Evolutionary conservation across 805 yeast genomes (phyloP), one percentile per base, ranked within the genome.

Genomic region (Kodamaea neixiangensis): DNA sequence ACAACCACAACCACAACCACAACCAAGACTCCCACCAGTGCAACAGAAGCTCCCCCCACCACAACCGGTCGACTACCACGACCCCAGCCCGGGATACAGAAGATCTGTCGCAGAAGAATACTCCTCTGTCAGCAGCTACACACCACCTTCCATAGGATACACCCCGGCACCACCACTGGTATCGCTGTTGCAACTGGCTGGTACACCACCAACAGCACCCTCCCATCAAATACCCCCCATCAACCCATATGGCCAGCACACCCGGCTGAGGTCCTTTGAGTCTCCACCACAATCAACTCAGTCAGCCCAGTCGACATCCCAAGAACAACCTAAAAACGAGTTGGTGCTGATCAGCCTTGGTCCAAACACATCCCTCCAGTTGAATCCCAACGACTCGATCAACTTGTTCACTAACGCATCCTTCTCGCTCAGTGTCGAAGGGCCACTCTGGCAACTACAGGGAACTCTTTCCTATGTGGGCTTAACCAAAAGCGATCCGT

Each of bases 391-490:
- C 35, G 77, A 74, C 54, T 55, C 65, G 3, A 63, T 74, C 33
- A 59, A 62, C n/a, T 50, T 66, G 0, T 71, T 72, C 43, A 53
- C 68, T 17, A 62, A 65, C 48, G 74, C 78, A 5, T 69, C 72
- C 44, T 60, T 44, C 49, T 65, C 77, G 0, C 52, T 73, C 17
- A 57, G 62, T 43, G 61, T 72, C 4, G 77, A 73, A 47, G 77
- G 78, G 7, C 61, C 65, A 1, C 52, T 54, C 19, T 66, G 76
- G 68, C 77, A 73, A 53, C 68, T 65, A 44, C 76, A 72, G 43
- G 79, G 79, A 1, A 61, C 65, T 6, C 47, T 73, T 17, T 69
- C 77, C 1, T 73, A 70, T 44, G 63, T 71, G 20, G 78, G 77
- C 3, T 54, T 73, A 29, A 67, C 75, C 4, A 74, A 73, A 53